phyloP scores from a whole-genome alignment of 2,329 filamentous ascomycete genomes.

The Stemphylium beticola region DNA sequence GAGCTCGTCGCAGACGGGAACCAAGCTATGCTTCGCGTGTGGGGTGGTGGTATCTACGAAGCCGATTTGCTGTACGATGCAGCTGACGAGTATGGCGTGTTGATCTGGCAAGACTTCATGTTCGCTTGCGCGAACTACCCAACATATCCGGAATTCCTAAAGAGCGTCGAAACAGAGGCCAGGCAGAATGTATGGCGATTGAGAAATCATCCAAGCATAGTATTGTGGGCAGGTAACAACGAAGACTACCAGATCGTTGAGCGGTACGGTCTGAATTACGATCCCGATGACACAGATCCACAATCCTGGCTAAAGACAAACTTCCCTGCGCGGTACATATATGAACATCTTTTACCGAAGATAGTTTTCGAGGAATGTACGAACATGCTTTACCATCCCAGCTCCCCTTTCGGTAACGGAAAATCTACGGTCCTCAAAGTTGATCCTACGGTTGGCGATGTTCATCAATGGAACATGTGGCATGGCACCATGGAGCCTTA shows the following conservation, averaged over 20 bases:
- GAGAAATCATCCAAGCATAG: constrained; percentile 83
- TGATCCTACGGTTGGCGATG: constrained; percentile 80
- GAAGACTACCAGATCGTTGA: constrained; percentile 92
- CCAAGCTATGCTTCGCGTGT: constrained; percentile 81
- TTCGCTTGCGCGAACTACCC: constrained; percentile 72
- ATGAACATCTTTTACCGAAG: constrained; percentile 78
- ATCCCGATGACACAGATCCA: constrained; percentile 77
- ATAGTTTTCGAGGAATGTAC: constrained; percentile 71
- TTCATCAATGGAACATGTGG: constrained; percentile 98
- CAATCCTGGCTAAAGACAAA: constrained; percentile 84
- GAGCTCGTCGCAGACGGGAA: constrained; percentile 75
- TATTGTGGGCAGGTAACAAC: constrained; percentile 91
- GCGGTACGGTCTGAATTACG: constrained; percentile 72
- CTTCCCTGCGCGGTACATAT: constrained; percentile 91
- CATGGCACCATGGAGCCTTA: constrained; percentile 93
- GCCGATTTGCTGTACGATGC: constrained; percentile 73
- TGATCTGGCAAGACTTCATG: constrained; percentile 88
- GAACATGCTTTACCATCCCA: constrained; percentile 73
- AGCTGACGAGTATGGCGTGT: constrained; percentile 76
- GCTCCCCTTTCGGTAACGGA: constrained; percentile 82
- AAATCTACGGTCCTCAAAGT: constrained; percentile 58
- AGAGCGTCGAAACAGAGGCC: constrained; percentile 58
- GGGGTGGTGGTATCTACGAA: constrained; percentile 83
- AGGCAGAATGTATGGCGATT: constrained; percentile 70
- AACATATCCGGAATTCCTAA: constrained; percentile 65